Percentiles rank a stretch among this genome's conserved stretches.
Conservation (phyloP, 2,329 filamentous ascomycete genomes). For the Hypomyces rosellus region DNA sequence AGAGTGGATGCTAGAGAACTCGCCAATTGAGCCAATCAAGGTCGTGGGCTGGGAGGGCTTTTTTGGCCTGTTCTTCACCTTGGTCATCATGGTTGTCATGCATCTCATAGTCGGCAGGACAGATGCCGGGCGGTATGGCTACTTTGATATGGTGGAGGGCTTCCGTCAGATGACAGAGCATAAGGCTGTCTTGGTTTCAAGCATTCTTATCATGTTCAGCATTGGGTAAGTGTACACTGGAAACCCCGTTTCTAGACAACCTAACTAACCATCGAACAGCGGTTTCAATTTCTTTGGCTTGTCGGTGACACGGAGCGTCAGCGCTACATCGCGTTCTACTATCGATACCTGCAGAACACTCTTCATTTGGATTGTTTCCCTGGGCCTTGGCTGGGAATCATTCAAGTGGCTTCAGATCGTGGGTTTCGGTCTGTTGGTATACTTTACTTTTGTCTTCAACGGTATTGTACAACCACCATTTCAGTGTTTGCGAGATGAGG, state of each 20-base stretch:
- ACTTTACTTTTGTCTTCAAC: constrained; percentile 96
- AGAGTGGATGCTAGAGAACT: constrained; percentile 75
- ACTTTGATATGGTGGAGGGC: constrained; percentile 86
- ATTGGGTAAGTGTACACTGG: constrained; percentile 63
- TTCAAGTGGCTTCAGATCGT: constrained; percentile 96
- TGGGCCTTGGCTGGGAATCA: constrained; percentile 89
- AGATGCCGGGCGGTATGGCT: constrained; percentile 66
- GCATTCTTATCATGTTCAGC: constrained; percentile 90
- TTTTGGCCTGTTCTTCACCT: constrained; percentile 79
- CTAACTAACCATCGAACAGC: constrained; percentile 38
- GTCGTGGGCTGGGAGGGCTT: constrained; percentile 96
- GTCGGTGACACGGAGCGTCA: constrained; percentile 82
- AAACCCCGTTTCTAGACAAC: background rate
- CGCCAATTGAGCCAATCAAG: constrained; percentile 66
- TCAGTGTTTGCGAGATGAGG: constrained; percentile 53
- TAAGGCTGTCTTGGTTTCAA: constrained; percentile 65
- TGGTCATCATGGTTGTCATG: constrained; percentile 71
- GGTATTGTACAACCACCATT: constrained; percentile 82
- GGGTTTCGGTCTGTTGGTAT: constrained; percentile 85
- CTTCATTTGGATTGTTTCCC: constrained; percentile 95
- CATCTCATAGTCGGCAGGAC: constrained; percentile 73
- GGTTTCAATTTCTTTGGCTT: constrained; percentile 99
- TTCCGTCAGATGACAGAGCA: constrained; percentile 73
- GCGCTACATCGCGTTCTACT: constrained; percentile 86
- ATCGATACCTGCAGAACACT: constrained; percentile 97